Percentiles rank a stretch among this genome's conserved stretches.
Evolutionary conservation across 352 stramenopile species (phyloP).

Genomic region (Aphanomyces astaci): DNA sequence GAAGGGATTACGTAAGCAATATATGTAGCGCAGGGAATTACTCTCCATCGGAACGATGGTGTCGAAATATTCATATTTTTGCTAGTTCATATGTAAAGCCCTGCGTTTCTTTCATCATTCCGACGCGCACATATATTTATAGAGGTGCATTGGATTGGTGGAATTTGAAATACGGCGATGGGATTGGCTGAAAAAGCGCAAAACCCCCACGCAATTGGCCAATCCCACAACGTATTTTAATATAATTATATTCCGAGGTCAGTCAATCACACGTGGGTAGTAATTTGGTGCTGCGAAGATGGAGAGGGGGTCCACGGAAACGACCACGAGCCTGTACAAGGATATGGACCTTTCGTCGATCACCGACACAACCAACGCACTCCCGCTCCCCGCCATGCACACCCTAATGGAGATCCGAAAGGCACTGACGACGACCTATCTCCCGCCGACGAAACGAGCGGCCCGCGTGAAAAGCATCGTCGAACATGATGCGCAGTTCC

Average conservation of each 20-base stretch:
- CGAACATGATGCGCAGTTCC: conserved; percentile 17
- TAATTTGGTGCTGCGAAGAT: neutral
- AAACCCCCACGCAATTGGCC: neutral
- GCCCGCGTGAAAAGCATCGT: conserved; percentile 17
- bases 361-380: neutral
- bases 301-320: conserved; percentile 3
- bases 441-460: conserved; percentile 17
- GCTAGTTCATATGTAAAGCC: no score
- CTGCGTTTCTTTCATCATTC: conserved; percentile 3
- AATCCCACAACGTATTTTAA: neutral
- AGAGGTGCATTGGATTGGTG: conserved; percentile 7
- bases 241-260: conserved; percentile 3
- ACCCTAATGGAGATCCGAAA: neutral
- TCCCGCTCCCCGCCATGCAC: conserved; percentile 18
- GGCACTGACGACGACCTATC: conserved; percentile 2
- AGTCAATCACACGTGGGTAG: neutral
- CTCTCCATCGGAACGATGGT: neutral
- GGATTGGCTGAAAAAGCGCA: neutral
- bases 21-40: no score
- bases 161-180: neutral
- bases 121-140: neutral
- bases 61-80: no score
- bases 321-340: neutral
- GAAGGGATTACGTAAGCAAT: no score
- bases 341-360: neutral